A percentile compares a stretch with the other conserved stretches of the same genome.
These are phyloP conservation scores for Gynandropsis gynandra DNA, from an alignment of 345 rosid species.

Conservation along the genomic window DNA sequence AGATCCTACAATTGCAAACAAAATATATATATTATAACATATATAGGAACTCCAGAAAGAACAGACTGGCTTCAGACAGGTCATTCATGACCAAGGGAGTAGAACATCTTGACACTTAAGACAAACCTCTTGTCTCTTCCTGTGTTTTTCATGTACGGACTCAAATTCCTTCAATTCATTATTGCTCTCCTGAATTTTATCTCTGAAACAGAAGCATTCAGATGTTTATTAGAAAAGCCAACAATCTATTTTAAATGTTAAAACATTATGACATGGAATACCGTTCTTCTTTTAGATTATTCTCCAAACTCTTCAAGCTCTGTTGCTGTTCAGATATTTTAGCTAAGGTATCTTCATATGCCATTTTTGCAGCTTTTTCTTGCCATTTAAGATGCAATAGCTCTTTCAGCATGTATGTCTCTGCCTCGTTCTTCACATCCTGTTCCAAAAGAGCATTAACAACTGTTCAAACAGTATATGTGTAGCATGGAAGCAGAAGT, in stretches of 20 bases:
- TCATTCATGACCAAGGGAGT: conserved; percentile 6
- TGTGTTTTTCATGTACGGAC: conserved; percentile 57
- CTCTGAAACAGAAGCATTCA: conserved; percentile 37
- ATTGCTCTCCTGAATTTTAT: conserved; percentile 60
- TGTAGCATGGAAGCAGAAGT: conserved; percentile 4
- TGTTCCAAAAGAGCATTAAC: conserved; percentile 30
- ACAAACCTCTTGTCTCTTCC: conserved; percentile 78
- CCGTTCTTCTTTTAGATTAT: conserved; percentile 62
- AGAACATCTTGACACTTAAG: conserved; percentile 16
- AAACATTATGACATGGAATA: conserved; percentile 25
- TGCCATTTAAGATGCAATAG: conserved; percentile 81
- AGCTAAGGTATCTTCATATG: conserved; percentile 52
- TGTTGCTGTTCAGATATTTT: conserved; percentile 54
- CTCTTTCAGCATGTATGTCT: conserved; percentile 90
- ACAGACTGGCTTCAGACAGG: conserved; percentile 1
- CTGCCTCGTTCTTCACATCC: conserved; percentile 94
- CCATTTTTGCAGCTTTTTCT: conserved; percentile 82
- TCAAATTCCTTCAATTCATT: conserved; percentile 68
- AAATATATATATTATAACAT: conserved; percentile 4
- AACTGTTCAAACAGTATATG: conserved; percentile 8
- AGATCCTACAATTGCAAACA: conserved; percentile 51
- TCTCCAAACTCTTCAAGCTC: conserved; percentile 54
- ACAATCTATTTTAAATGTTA: neutral
- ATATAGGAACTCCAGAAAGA: conserved; percentile 7
- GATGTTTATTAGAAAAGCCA: conserved; percentile 4